These are phyloP conservation scores for Coemansia sp. DNA, from an alignment of 192 early-diverging fungal species.

Conservation along the genomic window DNA sequence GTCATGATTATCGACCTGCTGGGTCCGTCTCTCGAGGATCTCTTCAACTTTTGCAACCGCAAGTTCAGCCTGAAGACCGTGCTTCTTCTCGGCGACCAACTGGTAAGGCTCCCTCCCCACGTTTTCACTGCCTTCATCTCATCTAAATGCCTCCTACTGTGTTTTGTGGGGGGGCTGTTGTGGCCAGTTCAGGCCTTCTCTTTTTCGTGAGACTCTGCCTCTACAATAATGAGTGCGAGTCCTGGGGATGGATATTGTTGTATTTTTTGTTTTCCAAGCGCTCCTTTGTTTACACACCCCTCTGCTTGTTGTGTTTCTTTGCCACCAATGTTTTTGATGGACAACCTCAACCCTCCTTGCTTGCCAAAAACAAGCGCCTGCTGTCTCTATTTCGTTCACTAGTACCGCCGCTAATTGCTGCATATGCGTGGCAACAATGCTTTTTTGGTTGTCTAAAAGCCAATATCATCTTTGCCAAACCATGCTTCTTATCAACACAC, in stretches of 20 bases:
- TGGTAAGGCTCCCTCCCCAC: constrained; percentile 50
- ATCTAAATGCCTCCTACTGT: background rate
- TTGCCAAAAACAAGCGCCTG: no score
- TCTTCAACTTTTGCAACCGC: constrained; percentile 88
- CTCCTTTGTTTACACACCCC: background rate
- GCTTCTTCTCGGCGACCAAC: constrained; percentile 81
- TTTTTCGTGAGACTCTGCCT: background rate
- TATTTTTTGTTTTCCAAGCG: background rate
- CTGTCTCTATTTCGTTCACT: background rate
- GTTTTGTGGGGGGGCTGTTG: background rate
- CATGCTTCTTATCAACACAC: background rate
- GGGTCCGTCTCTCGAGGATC: constrained; percentile 89
- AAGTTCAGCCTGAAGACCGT: constrained; percentile 90
- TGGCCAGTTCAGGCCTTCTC: background rate
- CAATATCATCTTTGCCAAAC: background rate
- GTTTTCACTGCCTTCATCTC: background rate
- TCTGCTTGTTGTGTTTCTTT: background rate
- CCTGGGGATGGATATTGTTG: background rate
- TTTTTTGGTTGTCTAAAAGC: background rate
- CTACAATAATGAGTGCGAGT: background rate
- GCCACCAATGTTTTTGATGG: background rate
- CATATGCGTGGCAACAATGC: background rate
- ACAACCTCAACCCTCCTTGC: background rate
- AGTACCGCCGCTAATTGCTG: constrained; percentile 6
- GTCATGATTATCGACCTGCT: constrained; percentile 87